A percentile compares a stretch with the other conserved stretches of the same genome.
These are phyloP conservation scores for Daldinia sp. DNA, from an alignment of 2,329 filamentous ascomycete genomes.

Conservation along the genomic window DNA sequence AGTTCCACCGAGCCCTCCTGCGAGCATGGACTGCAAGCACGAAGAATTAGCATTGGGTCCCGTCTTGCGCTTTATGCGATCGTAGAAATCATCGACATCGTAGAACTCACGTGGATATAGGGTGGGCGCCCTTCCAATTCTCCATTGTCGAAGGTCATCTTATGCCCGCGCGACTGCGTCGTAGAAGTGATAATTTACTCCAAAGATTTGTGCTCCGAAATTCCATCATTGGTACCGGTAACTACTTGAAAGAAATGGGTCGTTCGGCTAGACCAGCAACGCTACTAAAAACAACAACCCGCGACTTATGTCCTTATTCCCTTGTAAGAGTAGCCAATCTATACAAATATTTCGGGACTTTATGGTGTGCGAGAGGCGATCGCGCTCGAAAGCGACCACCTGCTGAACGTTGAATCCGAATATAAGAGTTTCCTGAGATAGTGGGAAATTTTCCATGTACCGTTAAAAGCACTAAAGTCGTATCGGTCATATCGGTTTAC, in stretches of 20 bases:
- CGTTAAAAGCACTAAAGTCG: constrained; percentile 21
- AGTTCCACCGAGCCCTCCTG: constrained; percentile 89
- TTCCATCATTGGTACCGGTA: constrained; percentile 42
- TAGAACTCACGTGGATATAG: constrained; percentile 66
- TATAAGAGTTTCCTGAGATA: neutral
- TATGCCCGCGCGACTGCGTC: constrained; percentile 39
- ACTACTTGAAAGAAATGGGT: constrained; percentile 23
- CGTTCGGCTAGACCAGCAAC: constrained; percentile 19
- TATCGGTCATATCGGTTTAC: constrained; percentile 31
- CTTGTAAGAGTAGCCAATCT: constrained; percentile 12
- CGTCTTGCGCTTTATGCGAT: constrained; percentile 16
- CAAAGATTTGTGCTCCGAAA: constrained; percentile 36
- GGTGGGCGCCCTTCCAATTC: constrained; percentile 67
- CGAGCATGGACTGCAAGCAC: constrained; percentile 81
- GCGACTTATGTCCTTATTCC: constrained; percentile 18
- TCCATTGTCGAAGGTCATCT: constrained; percentile 53
- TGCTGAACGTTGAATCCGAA: constrained; percentile 10
- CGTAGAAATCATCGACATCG: too few species aligned
- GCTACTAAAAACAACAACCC: constrained; percentile 3
- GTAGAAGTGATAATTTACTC: constrained; percentile 36
- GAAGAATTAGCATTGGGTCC: constrained; percentile 31
- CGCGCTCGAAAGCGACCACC: constrained; percentile 35
- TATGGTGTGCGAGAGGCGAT: constrained; percentile 13
- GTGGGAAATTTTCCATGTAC: constrained; percentile 30
- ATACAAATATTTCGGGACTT: neutral